phyloP scores from a whole-genome alignment of 495 filamentous ascomycete genomes.

The Rusavskia elegans region DNA sequence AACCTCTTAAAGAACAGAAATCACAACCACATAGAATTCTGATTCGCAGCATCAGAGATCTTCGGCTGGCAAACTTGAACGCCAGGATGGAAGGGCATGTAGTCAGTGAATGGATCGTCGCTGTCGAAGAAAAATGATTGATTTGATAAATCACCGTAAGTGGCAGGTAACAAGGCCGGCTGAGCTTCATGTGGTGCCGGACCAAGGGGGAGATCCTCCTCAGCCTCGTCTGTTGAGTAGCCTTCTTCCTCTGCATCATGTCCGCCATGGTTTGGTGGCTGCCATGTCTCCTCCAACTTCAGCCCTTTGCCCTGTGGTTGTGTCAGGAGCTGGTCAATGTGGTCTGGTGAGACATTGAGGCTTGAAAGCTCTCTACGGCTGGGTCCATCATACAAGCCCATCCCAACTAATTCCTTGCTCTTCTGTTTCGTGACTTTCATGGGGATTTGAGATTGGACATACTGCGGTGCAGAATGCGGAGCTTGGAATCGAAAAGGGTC shows the following conservation, averaged over 20 bases:
- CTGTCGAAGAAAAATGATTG: slow-evolving; percentile 33
- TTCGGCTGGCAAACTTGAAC: slow-evolving; percentile 8
- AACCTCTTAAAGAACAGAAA: background rate
- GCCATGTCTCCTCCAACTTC: slow-evolving; percentile 76
- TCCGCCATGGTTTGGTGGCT: slow-evolving; percentile 47
- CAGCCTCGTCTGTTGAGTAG: slow-evolving; percentile 24
- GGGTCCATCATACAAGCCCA: slow-evolving; percentile 68
- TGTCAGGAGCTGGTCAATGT: slow-evolving; percentile 18
- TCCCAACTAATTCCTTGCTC: slow-evolving; percentile 61
- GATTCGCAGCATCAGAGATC: slow-evolving; percentile 3
- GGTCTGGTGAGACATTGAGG: slow-evolving; percentile 29
- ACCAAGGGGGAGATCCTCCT: slow-evolving; percentile 9
- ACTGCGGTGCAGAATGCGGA: slow-evolving; percentile 10
- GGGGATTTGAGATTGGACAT: background rate
- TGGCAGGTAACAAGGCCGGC: slow-evolving; percentile 15
- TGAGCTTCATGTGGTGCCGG: slow-evolving; percentile 11
- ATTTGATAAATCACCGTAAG: slow-evolving; percentile 23
- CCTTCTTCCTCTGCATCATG: slow-evolving; percentile 33
- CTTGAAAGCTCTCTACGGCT: slow-evolving; percentile 22
- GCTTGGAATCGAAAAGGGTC: slow-evolving; percentile 35
- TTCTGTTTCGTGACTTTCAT: slow-evolving; percentile 24
- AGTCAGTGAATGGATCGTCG: slow-evolving; percentile 17
- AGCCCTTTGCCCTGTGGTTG: slow-evolving; percentile 46
- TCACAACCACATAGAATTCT: slow-evolving; percentile 11
- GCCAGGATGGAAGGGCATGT: slow-evolving; percentile 10